Evolutionary conservation across 768 basidiomycete genomes (phyloP).

Genomic region (Rhodosporidiobolus sp.): DNA sequence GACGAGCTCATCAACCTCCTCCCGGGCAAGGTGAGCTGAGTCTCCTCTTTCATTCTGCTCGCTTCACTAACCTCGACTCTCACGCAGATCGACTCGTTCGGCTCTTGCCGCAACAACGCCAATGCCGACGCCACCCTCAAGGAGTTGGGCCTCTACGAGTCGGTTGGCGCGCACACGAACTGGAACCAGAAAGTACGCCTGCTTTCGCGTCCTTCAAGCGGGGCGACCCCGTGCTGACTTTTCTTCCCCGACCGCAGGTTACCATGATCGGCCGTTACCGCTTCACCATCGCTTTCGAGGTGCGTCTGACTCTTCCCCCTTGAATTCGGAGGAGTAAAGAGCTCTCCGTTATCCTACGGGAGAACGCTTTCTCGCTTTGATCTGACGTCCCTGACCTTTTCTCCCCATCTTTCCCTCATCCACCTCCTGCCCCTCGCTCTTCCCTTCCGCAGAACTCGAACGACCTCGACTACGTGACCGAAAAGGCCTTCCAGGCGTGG

Average conservation of each 20-base stretch:
- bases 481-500: slow-evolving; percentile 36
- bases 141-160: slow-evolving; percentile 20
- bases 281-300: slow-evolving; percentile 31
- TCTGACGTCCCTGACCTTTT: too few relatives aligned
- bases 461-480: slow-evolving; percentile 35
- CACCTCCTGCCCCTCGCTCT: too few relatives aligned
- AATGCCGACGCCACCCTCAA: neutral
- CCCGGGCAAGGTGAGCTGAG: slow-evolving; percentile 1
- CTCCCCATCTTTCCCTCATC: too few relatives aligned
- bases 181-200: slow-evolving; percentile 35
- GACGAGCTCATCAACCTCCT: slow-evolving; percentile 25
- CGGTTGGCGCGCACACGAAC: neutral
- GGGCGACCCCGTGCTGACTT: neutral
- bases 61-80: neutral
- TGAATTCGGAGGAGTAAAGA: too few relatives aligned
- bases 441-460: slow-evolving; percentile 17
- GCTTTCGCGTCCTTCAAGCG: neutral
- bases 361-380: too few relatives aligned
- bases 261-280: slow-evolving; percentile 22
- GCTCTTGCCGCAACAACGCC: slow-evolving; percentile 23
- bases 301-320: too few relatives aligned
- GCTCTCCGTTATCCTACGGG: too few relatives aligned
- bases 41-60: neutral
- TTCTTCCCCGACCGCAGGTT: neutral
- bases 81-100: slow-evolving; percentile 25